Conservation (phyloP, 768 basidiomycete species). For the Kwoniella sp. region DNA sequence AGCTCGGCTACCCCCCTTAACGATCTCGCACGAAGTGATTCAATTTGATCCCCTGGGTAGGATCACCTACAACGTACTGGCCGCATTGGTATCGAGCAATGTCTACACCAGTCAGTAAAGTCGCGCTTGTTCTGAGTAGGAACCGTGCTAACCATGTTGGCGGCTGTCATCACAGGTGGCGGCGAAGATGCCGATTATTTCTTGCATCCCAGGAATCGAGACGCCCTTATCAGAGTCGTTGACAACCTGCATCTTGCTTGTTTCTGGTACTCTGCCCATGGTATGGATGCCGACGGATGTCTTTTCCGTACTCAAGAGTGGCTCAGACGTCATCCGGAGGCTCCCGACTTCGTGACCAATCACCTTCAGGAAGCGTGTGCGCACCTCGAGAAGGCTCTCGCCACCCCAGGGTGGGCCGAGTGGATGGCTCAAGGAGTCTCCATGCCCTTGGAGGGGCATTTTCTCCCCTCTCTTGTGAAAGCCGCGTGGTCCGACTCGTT, state of each 20-base stretch:
- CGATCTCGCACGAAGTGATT: constrained; percentile 13
- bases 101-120: constrained; percentile 19
- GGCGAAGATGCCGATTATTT: constrained; percentile 39
- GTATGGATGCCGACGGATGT: constrained; percentile 20
- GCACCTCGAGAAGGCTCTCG: constrained; percentile 22
- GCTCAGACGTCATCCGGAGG: constrained; percentile 8
- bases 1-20: constrained; percentile 28
- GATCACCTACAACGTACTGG: constrained; percentile 42
- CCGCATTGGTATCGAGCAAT: constrained; percentile 25
- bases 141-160: not conserved
- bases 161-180: constrained; percentile 9
- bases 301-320: constrained; percentile 12
- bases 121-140: not conserved
- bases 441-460: constrained; percentile 15
- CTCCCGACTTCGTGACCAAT: not conserved
- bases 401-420: constrained; percentile 28
- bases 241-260: constrained; percentile 38
- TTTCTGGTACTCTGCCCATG: constrained; percentile 36
- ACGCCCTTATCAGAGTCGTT: constrained; percentile 28
- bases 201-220: constrained; percentile 27
- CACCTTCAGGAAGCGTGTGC: constrained; percentile 19
- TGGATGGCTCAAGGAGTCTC: constrained; percentile 35
- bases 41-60: constrained; percentile 29
- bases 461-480: constrained; percentile 14
- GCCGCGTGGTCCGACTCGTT: constrained; percentile 32